phyloP scores from a whole-genome alignment of 345 rosid genomes.

The Syzygium oleosum region DNA sequence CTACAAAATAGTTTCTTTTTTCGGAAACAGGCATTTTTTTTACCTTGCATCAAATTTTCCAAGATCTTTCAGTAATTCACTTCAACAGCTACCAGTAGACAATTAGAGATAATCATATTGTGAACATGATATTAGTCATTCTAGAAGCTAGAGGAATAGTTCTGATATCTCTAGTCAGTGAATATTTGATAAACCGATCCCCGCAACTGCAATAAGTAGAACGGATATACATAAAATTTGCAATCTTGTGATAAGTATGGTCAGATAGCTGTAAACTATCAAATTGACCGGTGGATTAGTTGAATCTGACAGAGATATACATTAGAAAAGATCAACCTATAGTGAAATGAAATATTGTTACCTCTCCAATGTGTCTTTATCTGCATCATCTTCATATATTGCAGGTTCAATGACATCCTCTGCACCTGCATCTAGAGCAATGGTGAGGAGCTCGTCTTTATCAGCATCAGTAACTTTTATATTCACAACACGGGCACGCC shows the following conservation, averaged over 20 bases:
- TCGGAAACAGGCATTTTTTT: neutral
- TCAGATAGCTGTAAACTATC: neutral
- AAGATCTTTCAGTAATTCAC: neutral
- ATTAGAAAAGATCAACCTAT: neutral
- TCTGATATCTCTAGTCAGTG: neutral
- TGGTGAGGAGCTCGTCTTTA: constrained; percentile 63
- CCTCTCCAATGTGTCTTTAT: constrained; percentile 68
- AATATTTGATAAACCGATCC: neutral
- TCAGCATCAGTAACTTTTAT: constrained; percentile 65
- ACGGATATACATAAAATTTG: neutral
- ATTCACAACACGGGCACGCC: constrained; percentile 66
- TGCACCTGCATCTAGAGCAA: constrained; percentile 90
- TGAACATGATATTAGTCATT: neutral
- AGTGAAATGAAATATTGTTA: constrained; percentile 3
- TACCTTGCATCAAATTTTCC: neutral
- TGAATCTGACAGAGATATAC: neutral
- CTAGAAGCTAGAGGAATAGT: neutral
- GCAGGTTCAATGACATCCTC: constrained; percentile 95
- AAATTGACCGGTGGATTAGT: neutral
- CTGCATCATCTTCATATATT: constrained; percentile 52
- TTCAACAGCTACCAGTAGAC: neutral
- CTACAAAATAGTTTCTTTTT: neutral
- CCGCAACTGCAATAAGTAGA: neutral
- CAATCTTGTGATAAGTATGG: neutral
- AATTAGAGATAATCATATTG: neutral